Conservation (phyloP, 1,284 basidiomycete species). For the Ganoderma leucocontextum region DNA sequence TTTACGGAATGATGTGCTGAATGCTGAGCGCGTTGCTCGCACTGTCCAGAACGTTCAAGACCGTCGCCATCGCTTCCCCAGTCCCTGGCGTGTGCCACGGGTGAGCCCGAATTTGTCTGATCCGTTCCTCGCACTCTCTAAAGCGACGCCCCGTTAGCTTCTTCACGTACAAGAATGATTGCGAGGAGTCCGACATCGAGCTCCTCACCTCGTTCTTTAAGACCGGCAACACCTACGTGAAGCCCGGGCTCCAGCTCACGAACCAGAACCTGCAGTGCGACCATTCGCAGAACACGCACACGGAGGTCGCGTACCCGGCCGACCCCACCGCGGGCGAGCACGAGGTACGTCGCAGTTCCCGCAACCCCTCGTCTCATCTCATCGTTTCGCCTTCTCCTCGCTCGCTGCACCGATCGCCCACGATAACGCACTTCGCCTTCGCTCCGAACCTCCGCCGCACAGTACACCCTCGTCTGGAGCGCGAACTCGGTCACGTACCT, state of each 20-base stretch:
- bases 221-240: conserved; percentile 10
- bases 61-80: conserved; percentile 9
- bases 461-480: conserved; percentile 13
- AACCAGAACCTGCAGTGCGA: conserved; percentile 13
- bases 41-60: conserved; percentile 8
- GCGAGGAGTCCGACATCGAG: conserved; percentile 14
- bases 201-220: conserved; percentile 12
- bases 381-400: background rate
- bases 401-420: background rate
- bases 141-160: background rate
- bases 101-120: background rate
- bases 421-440: background rate
- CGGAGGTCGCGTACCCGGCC: conserved; percentile 1
- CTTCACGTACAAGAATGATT: conserved; percentile 13
- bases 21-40: background rate
- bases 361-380: no score
- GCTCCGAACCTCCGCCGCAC: background rate
- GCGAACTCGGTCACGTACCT: conserved; percentile 1
- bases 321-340: conserved; percentile 11
- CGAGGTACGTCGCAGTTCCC: background rate
- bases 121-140: background rate
- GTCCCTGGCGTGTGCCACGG: conserved; percentile 8
- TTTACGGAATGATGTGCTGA: background rate
- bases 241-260: conserved; percentile 12
- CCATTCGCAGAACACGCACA: conserved; percentile 11